Base-by-base conservation (phyloP, 2,329 filamentous ascomycete genomes). In the Acarospora socialis region DNA sequence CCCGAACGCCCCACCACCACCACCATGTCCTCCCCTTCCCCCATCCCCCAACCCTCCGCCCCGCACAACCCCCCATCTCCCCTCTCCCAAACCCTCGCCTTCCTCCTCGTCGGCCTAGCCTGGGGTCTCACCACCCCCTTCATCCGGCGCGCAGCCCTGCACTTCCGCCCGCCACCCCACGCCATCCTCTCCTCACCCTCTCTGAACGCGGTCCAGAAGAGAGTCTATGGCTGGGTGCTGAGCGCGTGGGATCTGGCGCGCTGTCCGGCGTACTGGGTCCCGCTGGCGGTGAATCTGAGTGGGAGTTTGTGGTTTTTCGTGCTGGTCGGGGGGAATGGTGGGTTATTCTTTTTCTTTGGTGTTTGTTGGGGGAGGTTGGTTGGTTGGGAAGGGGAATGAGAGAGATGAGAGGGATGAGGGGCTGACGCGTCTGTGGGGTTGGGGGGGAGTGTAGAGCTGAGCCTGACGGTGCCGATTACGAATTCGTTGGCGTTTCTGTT, bases 221-320 rank as follows among this genome's bases (percentile, higher is more conserved):
- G 70, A 47, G 39, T 78, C 1, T 70, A 73, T 41, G 68, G 68
- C 1, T 65, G 77, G 5, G 70, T 78, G 47, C 90, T 82, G 51
- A 77, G 75, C 3, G 80, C 87, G 1, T 48, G 75, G 8, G 86
- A 93, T 49, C 61, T 94, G 36, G 57, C 95, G 32, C 65, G 69
- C 36, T 84, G 84, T 44, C 86, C 86, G 21, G 69, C 72, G 12
- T 95, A 95, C 56, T 81, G 83, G 4, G 59, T 92, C 16, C 87
- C 87, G 13, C 57, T 95, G 44, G 58, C 93, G 32, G 57, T 93
- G 36, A 95, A 95, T 52, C 59, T 95, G 32, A 93, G 87, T 3
- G 87, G 87, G 18, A 92, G 83, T 50, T 68, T 94, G 34, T 95
- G 87, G 87, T 95, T 95, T 58, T 95, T 95, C 47, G 57, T 95